Conservation (phyloP, 768 basidiomycete genomes). For the Phylloporus sp. region DNA sequence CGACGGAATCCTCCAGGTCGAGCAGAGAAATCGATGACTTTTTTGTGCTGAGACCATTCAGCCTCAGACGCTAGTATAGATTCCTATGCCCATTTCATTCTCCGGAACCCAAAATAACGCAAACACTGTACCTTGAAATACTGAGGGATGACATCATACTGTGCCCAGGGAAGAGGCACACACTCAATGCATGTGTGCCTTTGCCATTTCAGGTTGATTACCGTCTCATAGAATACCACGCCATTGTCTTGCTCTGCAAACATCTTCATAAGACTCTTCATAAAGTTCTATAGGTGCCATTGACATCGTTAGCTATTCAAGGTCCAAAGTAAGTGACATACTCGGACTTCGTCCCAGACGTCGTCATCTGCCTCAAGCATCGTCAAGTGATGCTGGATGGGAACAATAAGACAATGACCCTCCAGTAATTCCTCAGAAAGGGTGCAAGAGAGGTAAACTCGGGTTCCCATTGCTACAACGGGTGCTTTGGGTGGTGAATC, state of each 20-base stretch:
- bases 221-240: constrained; percentile 93
- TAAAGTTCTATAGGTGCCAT: constrained; percentile 49
- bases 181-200: constrained; percentile 93
- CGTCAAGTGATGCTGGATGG: constrained; percentile 88
- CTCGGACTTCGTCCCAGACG: constrained; percentile 95
- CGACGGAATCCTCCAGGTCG: constrained; percentile 92
- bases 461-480: constrained; percentile 85
- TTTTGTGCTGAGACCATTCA: constrained; percentile 99
- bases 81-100: constrained; percentile 51
- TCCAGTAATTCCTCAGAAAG: constrained; percentile 81
- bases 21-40: constrained; percentile 88
- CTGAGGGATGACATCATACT: constrained; percentile 82
- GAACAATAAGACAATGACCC: constrained; percentile 94
- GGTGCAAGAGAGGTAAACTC: constrained; percentile 89
- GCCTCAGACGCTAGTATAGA: constrained; percentile 89
- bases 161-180: constrained; percentile 85
- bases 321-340: constrained; percentile 35
- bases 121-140: constrained; percentile 74
- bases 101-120: background rate
- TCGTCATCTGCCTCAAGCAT: constrained; percentile 96
- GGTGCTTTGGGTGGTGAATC: constrained; percentile 86
- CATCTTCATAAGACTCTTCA: constrained; percentile 97
- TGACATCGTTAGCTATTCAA: background rate
- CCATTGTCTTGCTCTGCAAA: constrained; percentile 90
- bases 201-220: constrained; percentile 81